Evolutionary conservation across 208 protist genomes (phyloP).

Genomic region (Crithidia expoeki): DNA sequence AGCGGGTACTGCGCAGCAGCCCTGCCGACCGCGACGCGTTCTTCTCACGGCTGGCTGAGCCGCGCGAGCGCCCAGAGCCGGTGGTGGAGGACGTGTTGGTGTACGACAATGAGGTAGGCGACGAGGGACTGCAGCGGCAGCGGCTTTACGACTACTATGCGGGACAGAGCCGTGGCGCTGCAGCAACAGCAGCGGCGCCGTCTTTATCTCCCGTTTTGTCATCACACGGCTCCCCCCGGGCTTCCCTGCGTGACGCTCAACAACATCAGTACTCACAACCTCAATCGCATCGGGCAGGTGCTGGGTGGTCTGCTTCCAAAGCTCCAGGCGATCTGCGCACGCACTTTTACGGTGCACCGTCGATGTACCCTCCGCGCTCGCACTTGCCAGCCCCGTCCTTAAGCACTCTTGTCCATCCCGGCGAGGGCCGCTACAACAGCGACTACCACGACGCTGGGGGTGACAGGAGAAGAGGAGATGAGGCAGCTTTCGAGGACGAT

Average conservation of each 20-base stretch:
- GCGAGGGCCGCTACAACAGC: slow-evolving; percentile 12
- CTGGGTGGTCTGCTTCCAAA: neutral
- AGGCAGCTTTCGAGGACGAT: neutral
- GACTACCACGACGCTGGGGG: neutral
- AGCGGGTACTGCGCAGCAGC: slow-evolving; percentile 22
- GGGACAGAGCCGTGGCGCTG: neutral
- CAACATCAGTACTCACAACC: too few species aligned
- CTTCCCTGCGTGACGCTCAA: too few species aligned
- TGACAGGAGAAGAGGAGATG: neutral
- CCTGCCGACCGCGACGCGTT: slow-evolving; percentile 37
- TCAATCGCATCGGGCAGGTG: too few species aligned
- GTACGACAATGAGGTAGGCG: slow-evolving; percentile 14
- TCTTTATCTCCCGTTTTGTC: neutral
- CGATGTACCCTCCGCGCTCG: neutral
- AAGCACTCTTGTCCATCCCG: too few species aligned
- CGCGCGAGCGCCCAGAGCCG: slow-evolving; percentile 30
- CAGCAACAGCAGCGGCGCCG: neutral
- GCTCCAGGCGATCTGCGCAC: slow-evolving; percentile 1
- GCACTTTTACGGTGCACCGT: slow-evolving; percentile 1
- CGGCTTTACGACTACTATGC: neutral
- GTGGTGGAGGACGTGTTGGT: slow-evolving; percentile 30
- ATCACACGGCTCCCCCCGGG: neutral
- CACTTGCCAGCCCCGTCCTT: neutral
- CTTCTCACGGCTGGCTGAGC: slow-evolving; percentile 47
- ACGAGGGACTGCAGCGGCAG: neutral